Evolutionary conservation across 1,139 yeast genomes (phyloP).

Genomic region (Magnusiomyces starmeri): DNA sequence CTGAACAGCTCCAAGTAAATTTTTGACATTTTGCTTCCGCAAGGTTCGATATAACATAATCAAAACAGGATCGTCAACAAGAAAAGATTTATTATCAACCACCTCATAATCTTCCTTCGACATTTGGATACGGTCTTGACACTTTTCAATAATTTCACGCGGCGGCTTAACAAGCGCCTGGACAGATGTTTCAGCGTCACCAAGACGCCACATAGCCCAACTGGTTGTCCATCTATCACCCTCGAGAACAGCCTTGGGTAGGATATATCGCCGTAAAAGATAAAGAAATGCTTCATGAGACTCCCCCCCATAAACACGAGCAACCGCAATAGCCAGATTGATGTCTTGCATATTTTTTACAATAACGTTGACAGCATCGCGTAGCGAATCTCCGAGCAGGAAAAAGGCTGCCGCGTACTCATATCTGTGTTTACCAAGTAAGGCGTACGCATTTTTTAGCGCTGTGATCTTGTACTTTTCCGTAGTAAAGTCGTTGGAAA

Average conservation of each 20-base stretch:
- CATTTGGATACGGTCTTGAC: conserved; percentile 4
- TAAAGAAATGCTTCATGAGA: conserved; percentile 44
- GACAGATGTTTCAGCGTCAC: conserved; percentile 20
- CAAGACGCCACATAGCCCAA: conserved; percentile 70
- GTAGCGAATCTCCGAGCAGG: conserved; percentile 65
- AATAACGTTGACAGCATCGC: conserved; percentile 71
- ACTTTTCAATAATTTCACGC: conserved; percentile 11
- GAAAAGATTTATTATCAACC: conserved; percentile 40
- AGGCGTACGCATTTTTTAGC: conserved; percentile 81
- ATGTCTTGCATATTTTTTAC: conserved; percentile 59
- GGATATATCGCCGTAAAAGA: conserved; percentile 45
- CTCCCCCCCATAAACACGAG: conserved; percentile 63
- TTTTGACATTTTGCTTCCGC: conserved; percentile 44
- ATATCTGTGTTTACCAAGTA: conserved; percentile 80
- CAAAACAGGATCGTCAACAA: conserved; percentile 78
- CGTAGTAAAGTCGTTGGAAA: conserved; percentile 66
- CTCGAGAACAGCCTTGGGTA: conserved; percentile 51
- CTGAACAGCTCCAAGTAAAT: conserved; percentile 32
- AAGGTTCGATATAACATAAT: conserved; percentile 57
- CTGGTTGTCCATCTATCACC: conserved; percentile 80
- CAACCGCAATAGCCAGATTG: conserved; percentile 70
- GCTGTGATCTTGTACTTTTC: conserved; percentile 86
- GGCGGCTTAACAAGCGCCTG: conserved; percentile 20
- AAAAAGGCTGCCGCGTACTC: conserved; percentile 88
- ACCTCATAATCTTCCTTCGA: conserved; percentile 20